Base-by-base conservation (phyloP, 495 filamentous ascomycete species). In the Aspergillus nanangensis region DNA sequence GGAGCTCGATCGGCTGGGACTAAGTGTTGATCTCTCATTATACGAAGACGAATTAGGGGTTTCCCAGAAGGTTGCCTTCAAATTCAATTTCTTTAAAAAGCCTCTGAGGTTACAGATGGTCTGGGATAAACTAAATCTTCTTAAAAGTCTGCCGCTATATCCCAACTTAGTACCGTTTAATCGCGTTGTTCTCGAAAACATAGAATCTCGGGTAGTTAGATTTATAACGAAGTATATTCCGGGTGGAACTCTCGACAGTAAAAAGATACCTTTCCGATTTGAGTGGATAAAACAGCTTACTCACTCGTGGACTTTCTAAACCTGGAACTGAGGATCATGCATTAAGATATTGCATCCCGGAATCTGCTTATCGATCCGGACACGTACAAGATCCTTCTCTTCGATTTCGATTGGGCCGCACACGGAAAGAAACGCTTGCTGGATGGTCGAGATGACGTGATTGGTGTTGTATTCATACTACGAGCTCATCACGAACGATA, bases 401-500 rank as follows among this genome's bases (percentile, higher is more conserved):
- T 29, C 25, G 25, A 29, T 11, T 29, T 29, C 11, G 7, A 29
- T 11, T 11, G 25, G 25, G 25, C 25, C 11, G 25, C 25, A 11
- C 11, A 5, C 4, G 35, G 18, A 38, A 38, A 38, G 35, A 18
- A 38, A 5, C 5, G 18, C 35, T 17, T 38, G 4, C 14, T 38
- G 14, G 4, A 38, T 17, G n/a, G 35, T 18, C 35, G 35, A 38
- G 4, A 38, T 18, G 35, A 38, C 20, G 35, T 38, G 10, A 17
- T 17, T 7, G 14, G 35, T 20, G 4, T 20, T 38, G 35, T 38
- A 2, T 15, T 38, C n/a, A 38, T 19, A 20, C 18, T 38, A 38
- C 14, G 35, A 38, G 35, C 2, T 38, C 10, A 38, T 38, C 35
- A 38, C 35, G n/a, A 38, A 38, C 35, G 35, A 38, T 38, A 38